Conservation (phyloP, 345 rosid species). For the Rhodomyrtus tomentosa region DNA sequence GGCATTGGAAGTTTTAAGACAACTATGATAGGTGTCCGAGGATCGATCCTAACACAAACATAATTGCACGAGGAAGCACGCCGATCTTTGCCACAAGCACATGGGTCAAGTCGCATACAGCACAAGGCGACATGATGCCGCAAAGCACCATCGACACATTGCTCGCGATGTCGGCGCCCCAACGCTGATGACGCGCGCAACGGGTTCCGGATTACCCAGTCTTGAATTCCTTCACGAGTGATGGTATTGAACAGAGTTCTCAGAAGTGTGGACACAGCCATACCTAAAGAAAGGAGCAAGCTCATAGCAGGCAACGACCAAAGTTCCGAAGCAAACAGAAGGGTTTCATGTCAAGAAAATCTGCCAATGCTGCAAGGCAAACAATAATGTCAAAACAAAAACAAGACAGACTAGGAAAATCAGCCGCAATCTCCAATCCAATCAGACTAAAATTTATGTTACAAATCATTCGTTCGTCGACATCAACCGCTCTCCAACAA, state of each 20-base stretch:
- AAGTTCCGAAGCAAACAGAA: background rate
- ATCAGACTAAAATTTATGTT: background rate
- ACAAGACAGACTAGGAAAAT: background rate
- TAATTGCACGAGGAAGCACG: background rate
- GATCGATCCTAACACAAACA: background rate
- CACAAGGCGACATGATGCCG: background rate
- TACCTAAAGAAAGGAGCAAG: background rate
- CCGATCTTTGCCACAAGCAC: background rate
- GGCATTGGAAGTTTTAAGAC: background rate
- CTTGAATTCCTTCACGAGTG: background rate
- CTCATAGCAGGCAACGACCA: background rate
- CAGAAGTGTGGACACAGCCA: background rate
- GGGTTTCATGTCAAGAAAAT: background rate
- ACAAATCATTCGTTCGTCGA: background rate
- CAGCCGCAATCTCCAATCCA: background rate
- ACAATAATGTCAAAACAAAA: background rate
- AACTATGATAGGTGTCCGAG: background rate
- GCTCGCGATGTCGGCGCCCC: background rate
- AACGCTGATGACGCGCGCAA: background rate
- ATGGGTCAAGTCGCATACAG: background rate
- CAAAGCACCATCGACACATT: background rate
- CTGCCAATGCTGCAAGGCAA: background rate
- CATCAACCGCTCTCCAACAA: background rate
- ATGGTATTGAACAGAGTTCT: background rate
- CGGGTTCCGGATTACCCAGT: background rate